These are phyloP conservation scores for Lactarius evosmus DNA, from an alignment of 768 basidiomycete genomes.

Conservation along the genomic window DNA sequence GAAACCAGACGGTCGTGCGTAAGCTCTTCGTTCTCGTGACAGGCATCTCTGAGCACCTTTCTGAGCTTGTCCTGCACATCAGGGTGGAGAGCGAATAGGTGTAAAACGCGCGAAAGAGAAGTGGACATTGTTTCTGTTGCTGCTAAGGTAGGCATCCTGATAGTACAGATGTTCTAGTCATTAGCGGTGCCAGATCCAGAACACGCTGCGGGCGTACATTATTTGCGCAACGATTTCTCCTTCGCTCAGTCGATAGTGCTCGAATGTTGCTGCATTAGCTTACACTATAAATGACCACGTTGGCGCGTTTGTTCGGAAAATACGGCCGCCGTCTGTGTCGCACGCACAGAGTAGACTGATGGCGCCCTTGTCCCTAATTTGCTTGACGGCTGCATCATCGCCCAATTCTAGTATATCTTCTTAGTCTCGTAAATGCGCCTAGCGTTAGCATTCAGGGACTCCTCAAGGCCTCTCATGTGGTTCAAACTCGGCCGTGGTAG, in stretches of 20 bases:
- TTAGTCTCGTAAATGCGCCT: conserved; percentile 39
- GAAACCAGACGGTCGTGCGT: neutral
- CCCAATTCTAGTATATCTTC: conserved; percentile 29
- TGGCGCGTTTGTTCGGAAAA: neutral
- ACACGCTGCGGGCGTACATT: neutral
- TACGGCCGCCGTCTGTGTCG: neutral
- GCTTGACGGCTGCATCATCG: conserved; percentile 29
- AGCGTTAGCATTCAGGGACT: conserved; percentile 45
- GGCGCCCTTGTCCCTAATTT: conserved; percentile 41
- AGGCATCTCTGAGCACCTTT: conserved; percentile 3
- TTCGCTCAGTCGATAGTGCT: neutral
- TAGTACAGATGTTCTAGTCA: neutral
- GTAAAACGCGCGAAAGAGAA: neutral
- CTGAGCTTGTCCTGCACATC: conserved; percentile 12
- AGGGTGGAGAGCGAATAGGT: neutral
- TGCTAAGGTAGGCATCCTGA: neutral
- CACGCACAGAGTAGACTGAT: conserved; percentile 45
- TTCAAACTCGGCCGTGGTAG: conserved; percentile 27
- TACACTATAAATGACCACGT: conserved; percentile 19
- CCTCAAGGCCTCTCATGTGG: conserved; percentile 44
- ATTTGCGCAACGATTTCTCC: neutral
- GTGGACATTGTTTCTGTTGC: neutral
- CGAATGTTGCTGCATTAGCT: conserved; percentile 20
- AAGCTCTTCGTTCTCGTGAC: neutral
- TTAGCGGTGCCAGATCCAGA: neutral